A percentile compares a stretch with the other conserved stretches of the same genome.
Evolutionary conservation across 495 filamentous ascomycete genomes (phyloP).

Genomic region (Extremus antarcticus): DNA sequence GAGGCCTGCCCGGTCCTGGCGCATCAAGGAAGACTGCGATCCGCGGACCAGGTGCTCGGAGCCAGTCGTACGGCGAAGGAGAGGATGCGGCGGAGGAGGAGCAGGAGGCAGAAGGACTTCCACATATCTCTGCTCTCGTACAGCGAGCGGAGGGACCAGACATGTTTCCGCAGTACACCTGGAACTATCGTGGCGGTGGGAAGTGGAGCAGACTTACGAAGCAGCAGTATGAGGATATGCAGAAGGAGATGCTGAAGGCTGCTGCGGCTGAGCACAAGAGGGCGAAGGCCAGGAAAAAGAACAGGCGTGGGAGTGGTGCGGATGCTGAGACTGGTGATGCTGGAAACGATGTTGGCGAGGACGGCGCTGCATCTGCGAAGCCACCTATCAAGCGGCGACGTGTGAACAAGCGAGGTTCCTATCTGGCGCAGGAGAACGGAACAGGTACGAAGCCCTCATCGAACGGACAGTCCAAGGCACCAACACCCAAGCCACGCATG

Average conservation of each 20-base stretch:
- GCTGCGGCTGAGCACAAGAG: no score
- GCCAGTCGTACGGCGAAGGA: neutral
- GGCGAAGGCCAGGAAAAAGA: neutral
- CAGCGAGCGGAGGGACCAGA: conserved; percentile 8
- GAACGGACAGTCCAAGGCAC: conserved; percentile 3
- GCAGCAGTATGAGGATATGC: conserved; percentile 3
- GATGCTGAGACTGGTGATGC: conserved; percentile 5
- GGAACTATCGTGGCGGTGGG: conserved; percentile 18
- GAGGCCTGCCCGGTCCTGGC: conserved; percentile 10
- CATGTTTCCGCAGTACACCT: conserved; percentile 6
- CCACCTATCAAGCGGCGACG: neutral
- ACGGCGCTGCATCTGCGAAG: neutral
- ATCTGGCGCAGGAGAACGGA: neutral
- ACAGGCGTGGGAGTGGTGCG: neutral
- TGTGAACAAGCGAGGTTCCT: neutral
- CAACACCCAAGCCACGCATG: conserved; percentile 16
- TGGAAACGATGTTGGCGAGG: neutral
- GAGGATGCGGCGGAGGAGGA: neutral
- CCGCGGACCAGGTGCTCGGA: conserved; percentile 11
- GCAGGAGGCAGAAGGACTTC: neutral
- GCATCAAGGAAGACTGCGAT: conserved; percentile 14
- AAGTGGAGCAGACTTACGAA: conserved; percentile 20
- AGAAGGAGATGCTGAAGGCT: neutral
- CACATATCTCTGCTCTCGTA: conserved; percentile 4
- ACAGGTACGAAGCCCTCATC: conserved; percentile 2